Percentiles rank a stretch among this genome's conserved stretches.
Evolutionary conservation across 108 stramenopile species (phyloP).

Genomic region (Nitzschia sp.): DNA sequence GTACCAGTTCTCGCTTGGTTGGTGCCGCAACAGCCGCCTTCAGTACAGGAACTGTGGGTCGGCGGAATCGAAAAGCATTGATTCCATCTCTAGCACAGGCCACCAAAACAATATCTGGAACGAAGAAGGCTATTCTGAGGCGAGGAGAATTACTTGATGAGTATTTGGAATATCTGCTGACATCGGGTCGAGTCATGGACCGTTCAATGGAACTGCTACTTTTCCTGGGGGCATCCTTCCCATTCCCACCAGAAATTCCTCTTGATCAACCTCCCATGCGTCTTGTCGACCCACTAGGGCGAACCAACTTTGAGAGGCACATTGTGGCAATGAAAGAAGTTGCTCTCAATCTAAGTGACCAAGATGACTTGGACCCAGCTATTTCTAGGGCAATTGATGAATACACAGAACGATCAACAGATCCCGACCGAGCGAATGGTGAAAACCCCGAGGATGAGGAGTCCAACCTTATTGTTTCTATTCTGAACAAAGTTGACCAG

Average conservation of each 20-base stretch:
- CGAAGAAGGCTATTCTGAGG: conserved; percentile 62
- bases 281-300: conserved; percentile 49
- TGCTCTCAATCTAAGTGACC: background rate
- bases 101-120: conserved; percentile 61
- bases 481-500: conserved; percentile 59
- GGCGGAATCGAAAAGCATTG: conserved; percentile 52
- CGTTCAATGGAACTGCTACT: conserved; percentile 70
- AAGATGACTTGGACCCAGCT: background rate
- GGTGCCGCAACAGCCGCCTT: conserved; percentile 76
- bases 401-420: background rate
- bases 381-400: background rate
- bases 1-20: conserved; percentile 62
- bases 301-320: conserved; percentile 36
- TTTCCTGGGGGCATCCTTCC: conserved; percentile 74
- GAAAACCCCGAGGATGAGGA: background rate
- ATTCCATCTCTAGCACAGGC: conserved; percentile 78
- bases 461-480: conserved; percentile 15
- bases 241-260: conserved; percentile 50
- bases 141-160: conserved; percentile 66
- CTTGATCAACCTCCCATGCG: conserved; percentile 20
- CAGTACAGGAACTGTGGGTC: conserved; percentile 31
- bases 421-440: background rate
- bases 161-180: conserved; percentile 68
- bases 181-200: conserved; percentile 56
- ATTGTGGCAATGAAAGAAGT: conserved; percentile 20